Evolutionary conservation across 208 protist genomes (phyloP).

Genomic region (Leishmania tropica): DNA sequence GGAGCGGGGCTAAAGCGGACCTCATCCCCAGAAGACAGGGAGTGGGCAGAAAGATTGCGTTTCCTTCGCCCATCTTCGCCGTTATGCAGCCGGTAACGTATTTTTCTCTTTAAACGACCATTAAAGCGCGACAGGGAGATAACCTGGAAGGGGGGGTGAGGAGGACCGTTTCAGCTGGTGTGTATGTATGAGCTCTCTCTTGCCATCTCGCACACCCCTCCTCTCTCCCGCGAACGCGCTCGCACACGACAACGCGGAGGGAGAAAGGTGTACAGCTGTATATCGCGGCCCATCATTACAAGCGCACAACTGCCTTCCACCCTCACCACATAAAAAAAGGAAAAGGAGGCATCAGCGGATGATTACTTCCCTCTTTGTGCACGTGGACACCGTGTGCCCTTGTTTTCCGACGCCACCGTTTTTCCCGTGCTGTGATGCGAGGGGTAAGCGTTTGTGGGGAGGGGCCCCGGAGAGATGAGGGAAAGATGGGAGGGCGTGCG

Average conservation of each 20-base stretch:
- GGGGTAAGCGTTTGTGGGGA: neutral
- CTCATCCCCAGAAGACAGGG: neutral
- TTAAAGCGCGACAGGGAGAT: neutral
- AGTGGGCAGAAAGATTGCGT: neutral
- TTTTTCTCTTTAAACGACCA: neutral
- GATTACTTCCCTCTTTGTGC: too few species aligned
- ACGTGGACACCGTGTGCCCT: neutral
- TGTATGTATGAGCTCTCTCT: neutral
- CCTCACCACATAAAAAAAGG: neutral
- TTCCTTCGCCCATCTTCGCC: neutral
- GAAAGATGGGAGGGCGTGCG: neutral
- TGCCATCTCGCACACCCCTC: neutral
- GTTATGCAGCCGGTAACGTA: neutral
- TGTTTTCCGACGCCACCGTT: neutral
- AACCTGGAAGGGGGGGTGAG: neutral
- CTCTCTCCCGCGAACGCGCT: neutral
- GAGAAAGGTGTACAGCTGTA: neutral
- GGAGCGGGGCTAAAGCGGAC: neutral
- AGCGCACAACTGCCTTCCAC: neutral
- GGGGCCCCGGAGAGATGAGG: neutral
- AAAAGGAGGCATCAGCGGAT: neutral
- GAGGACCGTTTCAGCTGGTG: neutral
- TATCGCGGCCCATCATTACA: slow-evolving; percentile 2
- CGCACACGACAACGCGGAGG: neutral
- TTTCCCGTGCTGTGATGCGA: neutral